Base-by-base conservation (phyloP, 2,329 filamentous ascomycete genomes). In the Capronia epimyces region DNA sequence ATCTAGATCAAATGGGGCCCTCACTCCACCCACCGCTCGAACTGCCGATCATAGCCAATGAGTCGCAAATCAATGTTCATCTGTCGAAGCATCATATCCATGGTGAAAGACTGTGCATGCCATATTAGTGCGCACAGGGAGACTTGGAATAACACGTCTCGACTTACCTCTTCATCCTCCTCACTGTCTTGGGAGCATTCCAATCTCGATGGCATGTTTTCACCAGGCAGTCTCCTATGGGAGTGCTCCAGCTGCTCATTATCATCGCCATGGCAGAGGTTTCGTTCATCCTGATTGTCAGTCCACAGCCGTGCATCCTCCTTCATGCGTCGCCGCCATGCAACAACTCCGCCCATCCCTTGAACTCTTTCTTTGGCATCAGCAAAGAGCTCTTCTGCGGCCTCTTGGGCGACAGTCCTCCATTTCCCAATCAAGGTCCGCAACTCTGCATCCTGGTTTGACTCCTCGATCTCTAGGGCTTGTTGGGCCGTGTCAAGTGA, bases 1-100 rank as follows among this genome's bases (percentile, higher is more conserved):
- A 13, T 5, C 25, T 3, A 32, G 3, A 32, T 32, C 29, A 10
- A 12, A 32, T 18, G 6, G 5, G 8, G 36, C 6, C 13, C 31
- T 76, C 66, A 79, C 52, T 73, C 73, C 44, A 74, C 67, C 83
- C 83, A 86, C 62, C 71, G 70, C 63, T 83, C 78, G 46, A 69
- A 65, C 10, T 70, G 65, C 51, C 74, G 72, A 64, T 84, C 80
- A 63, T 78, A 86, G 3, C 82, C 83, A 57, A 87, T 82, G n/a
- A 78, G 62, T 43, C 75, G 69, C 3, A 79, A 66, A 49, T 84
- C 80, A 50, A 86, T 77, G 60, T 84, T 82, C 52, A 86, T 68
- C 24, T 75, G 80, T 57, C 75, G 76, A 13, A 87, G 72, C 83
- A 86, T 86, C 75, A 80, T 80, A 42, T 78, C 80, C 76, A 87